Base-by-base conservation (phyloP, 139 green algal genomes). In the Diplosphaera chodatii region DNA sequence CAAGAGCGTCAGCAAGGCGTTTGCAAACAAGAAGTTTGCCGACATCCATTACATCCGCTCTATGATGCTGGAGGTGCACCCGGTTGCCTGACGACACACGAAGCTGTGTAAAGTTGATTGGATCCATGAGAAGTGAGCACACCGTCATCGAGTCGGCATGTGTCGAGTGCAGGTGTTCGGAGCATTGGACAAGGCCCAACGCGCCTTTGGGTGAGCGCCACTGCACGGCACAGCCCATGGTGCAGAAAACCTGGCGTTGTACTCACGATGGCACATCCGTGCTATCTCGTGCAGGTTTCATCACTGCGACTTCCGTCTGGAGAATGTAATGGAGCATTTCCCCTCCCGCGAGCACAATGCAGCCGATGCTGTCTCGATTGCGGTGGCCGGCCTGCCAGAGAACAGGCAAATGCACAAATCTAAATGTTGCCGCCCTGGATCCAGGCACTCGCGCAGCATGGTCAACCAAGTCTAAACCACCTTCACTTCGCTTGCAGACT, bases 61-160 rank as follows among this genome's bases (percentile, higher is more conserved):
- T 18, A 59, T 59, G 48, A 59, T 59, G 48, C 48, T 59, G 48
- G 48, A 59, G 48, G 48, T n/a, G n/a, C n/a, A n/a, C n/a, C n/a
- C n/a, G n/a, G n/a, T n/a, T n/a, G n/a, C n/a, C n/a, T n/a, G n/a
- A n/a, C n/a, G n/a, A n/a, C n/a, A n/a, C n/a, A n/a, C n/a, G n/a
- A n/a, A n/a, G n/a, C n/a, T n/a, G n/a, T n/a, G n/a, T n/a, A n/a
- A n/a, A n/a, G n/a, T n/a, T n/a, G n/a, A n/a, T n/a, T n/a, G n/a
- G n/a, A n/a, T n/a, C n/a, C n/a, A n/a, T n/a, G n/a, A n/a, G n/a
- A n/a, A n/a, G n/a, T n/a, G n/a, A n/a, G n/a, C n/a, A n/a, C n/a
- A n/a, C n/a, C n/a, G n/a, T n/a, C n/a, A n/a, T n/a, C n/a, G n/a
- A n/a, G n/a, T n/a, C n/a, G n/a, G n/a, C n/a, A n/a, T 13, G 13